Base-by-base conservation (phyloP, 2,329 filamentous ascomycete genomes). In the Pseudogymnoascus sp. region DNA sequence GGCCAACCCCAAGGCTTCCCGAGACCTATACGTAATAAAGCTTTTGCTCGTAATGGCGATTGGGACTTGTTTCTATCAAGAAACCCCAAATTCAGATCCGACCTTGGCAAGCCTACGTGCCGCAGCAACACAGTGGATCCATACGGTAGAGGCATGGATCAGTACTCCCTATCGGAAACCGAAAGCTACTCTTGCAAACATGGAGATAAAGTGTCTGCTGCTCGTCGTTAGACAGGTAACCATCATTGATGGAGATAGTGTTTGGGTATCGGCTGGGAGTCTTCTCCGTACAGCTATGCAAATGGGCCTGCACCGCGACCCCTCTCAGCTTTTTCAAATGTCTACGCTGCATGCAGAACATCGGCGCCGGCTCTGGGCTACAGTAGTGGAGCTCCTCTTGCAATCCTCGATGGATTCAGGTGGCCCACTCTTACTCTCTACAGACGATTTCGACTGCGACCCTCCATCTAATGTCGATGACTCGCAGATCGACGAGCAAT, bases 301-400 rank as follows among this genome's bases (percentile, higher is more conserved):
- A 62, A 83, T 85, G 77, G 83, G 84, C 3, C 75, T 86, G 7
- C 82, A 86, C 68, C 78, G 82, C 5, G 83, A 86, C 63, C 83
- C 84, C 0, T 75, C 74, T 40, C 74, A 77, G 59, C 76, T 83
- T 6, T 73, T 76, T 7, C 73, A 76, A 17, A 79, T 82, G 75
- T 77, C 79, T 1, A 70, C 72, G 1, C 77, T 80, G 60, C 74
- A 76, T 19, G 76, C 78, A 4, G 83, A 86, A 70, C 78, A 84
- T 72, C 76, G 83, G 3, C 75, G 83, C 1, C 77, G 83, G 2
- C 68, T 86, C 0, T 86, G 83, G 84, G 77, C 78, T 5, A 82
- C 82, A 0, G 77, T 83, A 10, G 65, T 84, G 2, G 82, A 85
- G 69, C 72, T 85, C 2, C 78, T 79, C 6, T 64, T 85, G 15